Conservation (phyloP, 2,329 filamentous ascomycete genomes). For the Fusarium cyanostomum region DNA sequence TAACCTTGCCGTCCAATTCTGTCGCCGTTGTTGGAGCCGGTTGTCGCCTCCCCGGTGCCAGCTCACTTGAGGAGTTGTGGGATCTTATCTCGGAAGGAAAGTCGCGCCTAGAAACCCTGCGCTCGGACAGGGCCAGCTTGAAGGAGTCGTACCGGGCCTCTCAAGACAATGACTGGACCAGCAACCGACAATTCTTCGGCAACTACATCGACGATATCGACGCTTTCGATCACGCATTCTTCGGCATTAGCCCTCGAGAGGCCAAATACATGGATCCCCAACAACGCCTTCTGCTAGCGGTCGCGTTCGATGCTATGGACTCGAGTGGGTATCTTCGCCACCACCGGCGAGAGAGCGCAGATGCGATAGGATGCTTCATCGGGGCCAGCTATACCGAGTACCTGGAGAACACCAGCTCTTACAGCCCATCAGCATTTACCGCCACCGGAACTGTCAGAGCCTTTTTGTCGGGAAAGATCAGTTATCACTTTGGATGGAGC, state of each 20-base stretch:
- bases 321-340: constrained; percentile 40
- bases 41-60: no score
- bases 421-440: constrained; percentile 39
- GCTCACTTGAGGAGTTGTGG: no score
- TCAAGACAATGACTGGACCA: no score
- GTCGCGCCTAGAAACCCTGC: no score
- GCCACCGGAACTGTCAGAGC: constrained; percentile 49
- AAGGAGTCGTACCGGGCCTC: no score
- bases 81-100: no score
- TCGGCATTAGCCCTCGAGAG: constrained; percentile 51
- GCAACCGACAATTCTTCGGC: no score
- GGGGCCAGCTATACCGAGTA: constrained; percentile 46
- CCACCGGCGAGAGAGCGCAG: neutral
- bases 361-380: neutral
- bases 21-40: no score
- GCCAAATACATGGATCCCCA: constrained; percentile 52
- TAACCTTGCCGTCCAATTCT: no score
- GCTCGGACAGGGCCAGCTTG: no score
- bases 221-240: constrained; percentile 53
- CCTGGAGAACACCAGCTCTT: constrained; percentile 51
- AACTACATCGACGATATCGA: constrained; percentile 30
- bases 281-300: constrained; percentile 51
- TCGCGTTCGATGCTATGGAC: constrained; percentile 53
- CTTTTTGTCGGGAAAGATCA: constrained; percentile 48
- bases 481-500: constrained; percentile 51